phyloP scores from a whole-genome alignment of 257 asterid species.

The Parsonsia alboflavescens region DNA sequence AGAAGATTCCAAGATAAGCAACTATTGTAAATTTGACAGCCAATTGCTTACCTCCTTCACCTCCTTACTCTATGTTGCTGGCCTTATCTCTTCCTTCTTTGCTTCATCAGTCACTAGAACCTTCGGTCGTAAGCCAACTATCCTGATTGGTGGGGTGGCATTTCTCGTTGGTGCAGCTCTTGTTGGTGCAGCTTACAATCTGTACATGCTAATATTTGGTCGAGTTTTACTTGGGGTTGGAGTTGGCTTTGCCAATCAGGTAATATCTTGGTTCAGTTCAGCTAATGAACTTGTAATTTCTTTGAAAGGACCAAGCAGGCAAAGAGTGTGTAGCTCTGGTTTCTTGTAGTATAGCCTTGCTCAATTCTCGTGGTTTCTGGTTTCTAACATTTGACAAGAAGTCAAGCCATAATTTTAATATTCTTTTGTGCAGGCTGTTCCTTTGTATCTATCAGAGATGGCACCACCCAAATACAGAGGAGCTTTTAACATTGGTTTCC shows the following conservation, averaged over 20 bases:
- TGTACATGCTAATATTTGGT: constrained; percentile 45
- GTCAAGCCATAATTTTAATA: background rate
- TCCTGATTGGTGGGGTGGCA: constrained; percentile 42
- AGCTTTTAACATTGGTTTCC: constrained; percentile 49
- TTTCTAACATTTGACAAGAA: no score
- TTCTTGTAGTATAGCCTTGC: no score
- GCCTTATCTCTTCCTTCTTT: constrained; percentile 47
- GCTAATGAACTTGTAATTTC: no score
- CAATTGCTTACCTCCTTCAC: constrained; percentile 53
- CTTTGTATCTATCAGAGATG: constrained; percentile 65
- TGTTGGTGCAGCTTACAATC: constrained; percentile 40
- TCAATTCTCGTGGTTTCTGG: no score
- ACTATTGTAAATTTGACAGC: constrained; percentile 55
- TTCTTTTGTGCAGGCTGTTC: constrained; percentile 38
- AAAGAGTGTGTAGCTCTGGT: no score
- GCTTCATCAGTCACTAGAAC: constrained; percentile 47
- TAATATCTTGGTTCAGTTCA: constrained; percentile 10
- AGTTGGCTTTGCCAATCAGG: constrained; percentile 57
- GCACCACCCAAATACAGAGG: constrained; percentile 50
- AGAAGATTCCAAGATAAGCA: constrained; percentile 28
- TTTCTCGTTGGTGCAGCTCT: constrained; percentile 43
- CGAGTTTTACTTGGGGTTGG: constrained; percentile 55
- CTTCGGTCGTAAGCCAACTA: constrained; percentile 44
- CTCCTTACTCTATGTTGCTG: constrained; percentile 53
- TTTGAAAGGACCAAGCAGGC: no score